Evolutionary conservation across 2,329 filamentous ascomycete genomes (phyloP).

Genomic region (Aschersonia sp.): DNA sequence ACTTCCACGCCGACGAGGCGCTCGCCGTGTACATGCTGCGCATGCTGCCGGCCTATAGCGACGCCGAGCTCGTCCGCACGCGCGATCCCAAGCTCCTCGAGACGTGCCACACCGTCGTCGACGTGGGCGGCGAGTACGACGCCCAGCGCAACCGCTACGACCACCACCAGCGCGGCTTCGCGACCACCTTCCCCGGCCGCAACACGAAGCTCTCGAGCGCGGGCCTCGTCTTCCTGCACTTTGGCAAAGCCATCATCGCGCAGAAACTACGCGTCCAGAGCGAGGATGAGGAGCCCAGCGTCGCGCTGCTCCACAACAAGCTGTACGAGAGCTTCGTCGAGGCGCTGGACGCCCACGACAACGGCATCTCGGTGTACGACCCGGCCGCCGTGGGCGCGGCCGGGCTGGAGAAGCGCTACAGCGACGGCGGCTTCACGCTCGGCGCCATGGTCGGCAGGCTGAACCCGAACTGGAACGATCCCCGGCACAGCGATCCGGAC

Average conservation of each 20-base stretch:
- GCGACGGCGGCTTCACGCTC: slow-evolving; percentile 67
- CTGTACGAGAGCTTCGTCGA: slow-evolving; percentile 90
- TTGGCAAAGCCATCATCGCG: slow-evolving; percentile 72
- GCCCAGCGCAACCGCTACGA: slow-evolving; percentile 66
- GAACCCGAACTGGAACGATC: slow-evolving; percentile 72
- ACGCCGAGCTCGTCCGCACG: slow-evolving; percentile 66
- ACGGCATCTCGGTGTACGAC: slow-evolving; percentile 78
- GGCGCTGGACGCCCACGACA: slow-evolving; percentile 94
- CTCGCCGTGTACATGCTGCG: slow-evolving; percentile 93
- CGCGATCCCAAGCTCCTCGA: slow-evolving; percentile 67
- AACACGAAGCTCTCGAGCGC: slow-evolving; percentile 85
- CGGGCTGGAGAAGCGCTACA: slow-evolving; percentile 69
- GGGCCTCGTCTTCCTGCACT: slow-evolving; percentile 91
- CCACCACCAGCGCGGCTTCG: slow-evolving; percentile 92
- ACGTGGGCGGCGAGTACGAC: slow-evolving; percentile 94
- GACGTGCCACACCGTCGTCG: slow-evolving; percentile 86
- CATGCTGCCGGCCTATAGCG: slow-evolving; percentile 65
- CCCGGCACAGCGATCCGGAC: slow-evolving; percentile 30
- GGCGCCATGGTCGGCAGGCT: slow-evolving; percentile 69
- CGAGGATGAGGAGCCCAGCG: slow-evolving; percentile 44
- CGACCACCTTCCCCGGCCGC: slow-evolving; percentile 68
- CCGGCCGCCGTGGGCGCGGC: slow-evolving; percentile 51
- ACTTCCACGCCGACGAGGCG: slow-evolving; percentile 98
- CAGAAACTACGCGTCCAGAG: slow-evolving; percentile 28
- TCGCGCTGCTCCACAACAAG: slow-evolving; percentile 69